These are phyloP conservation scores for Peronospora destructor DNA, from an alignment of 352 stramenopile genomes.

Conservation along the genomic window DNA sequence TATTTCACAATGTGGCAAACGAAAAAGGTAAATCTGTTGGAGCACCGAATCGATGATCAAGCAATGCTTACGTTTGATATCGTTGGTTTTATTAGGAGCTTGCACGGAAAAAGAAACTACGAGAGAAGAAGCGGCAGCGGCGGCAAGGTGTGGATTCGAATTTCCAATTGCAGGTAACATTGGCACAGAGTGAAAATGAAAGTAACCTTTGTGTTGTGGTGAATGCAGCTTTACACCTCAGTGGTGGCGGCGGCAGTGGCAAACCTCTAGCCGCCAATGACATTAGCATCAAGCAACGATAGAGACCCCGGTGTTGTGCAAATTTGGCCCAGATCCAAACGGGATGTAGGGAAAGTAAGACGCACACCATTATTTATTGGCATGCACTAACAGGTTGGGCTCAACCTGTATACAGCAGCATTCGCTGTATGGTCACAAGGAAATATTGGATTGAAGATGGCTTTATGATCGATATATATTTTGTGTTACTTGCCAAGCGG, in stretches of 20 bases:
- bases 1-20: conserved; percentile 56
- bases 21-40: conserved; percentile 41
- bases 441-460: not conserved
- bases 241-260: conserved; percentile 20
- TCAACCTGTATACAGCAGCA: conserved; percentile 10
- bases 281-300: conserved; percentile 26
- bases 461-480: conserved; percentile 15
- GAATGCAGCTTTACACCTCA: conserved; percentile 20
- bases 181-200: not conserved
- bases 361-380: conserved; percentile 32
- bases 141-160: conserved; percentile 35
- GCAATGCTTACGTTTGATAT: conserved; percentile 4
- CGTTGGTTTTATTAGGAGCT: conserved; percentile 34
- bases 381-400: conserved; percentile 10
- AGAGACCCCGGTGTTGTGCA: conserved; percentile 23
- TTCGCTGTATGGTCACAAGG: not conserved
- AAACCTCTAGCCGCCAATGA: conserved; percentile 18
- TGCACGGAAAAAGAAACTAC: conserved; percentile 63
- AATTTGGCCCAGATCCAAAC: not conserved
- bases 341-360: conserved; percentile 2
- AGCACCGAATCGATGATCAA: not conserved
- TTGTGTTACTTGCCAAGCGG: conserved; percentile 50
- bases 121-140: conserved; percentile 63
- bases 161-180: not conserved
- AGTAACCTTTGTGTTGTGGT: conserved; percentile 2